Base-by-base conservation (phyloP, 2,329 filamentous ascomycete species). In the Metarhizium sp. region DNA sequence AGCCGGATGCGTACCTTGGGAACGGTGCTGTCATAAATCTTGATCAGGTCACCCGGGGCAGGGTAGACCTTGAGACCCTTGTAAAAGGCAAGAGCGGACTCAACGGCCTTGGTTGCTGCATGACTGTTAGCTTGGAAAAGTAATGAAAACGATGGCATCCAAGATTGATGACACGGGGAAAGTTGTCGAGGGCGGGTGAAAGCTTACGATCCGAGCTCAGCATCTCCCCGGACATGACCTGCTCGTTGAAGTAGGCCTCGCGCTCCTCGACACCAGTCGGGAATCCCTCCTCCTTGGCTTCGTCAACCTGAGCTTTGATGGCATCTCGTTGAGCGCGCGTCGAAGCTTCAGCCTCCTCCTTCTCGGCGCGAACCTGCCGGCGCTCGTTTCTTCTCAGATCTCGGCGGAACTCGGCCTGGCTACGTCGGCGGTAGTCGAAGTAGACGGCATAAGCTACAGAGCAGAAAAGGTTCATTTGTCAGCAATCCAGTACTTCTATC, bases 51-150 rank as follows among this genome's bases (percentile, higher is more conserved):
- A 65, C 86, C 82, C 13, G 92, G 94, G 66, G 90, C 88, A 53
- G 94, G 94, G 76, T 99, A 99, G 64, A 97, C 94, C 82, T 99
- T 99, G 63, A 99, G 82, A 48, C 92, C 94, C 80, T 92, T 95
- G 83, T 97, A 99, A 77, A 99, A 99, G 72, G 89, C 90, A 58
- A 97, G 78, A 50, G 94, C 92, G 52, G 94, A 90, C 62, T 96
- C 92, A 57, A 96, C 73, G 45, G 80, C 77, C 67, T 86, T 82
- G 62, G 82, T 75, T 63, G 85, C 85, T 88, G 63, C 59, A 18
- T 20, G 42, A 30, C 5, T 32, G 30, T n/a, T 30, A 34, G 43
- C 7, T 45, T 47, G 11, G 40, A 38, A 25, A 16, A 6, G 30
- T 38, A 8, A 13, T 40, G 14, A 7, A 5, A 42, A 13, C 40